These are phyloP conservation scores for Raffaelea ambrosiae DNA, from an alignment of 2,329 filamentous ascomycete genomes.

Conservation along the genomic window DNA sequence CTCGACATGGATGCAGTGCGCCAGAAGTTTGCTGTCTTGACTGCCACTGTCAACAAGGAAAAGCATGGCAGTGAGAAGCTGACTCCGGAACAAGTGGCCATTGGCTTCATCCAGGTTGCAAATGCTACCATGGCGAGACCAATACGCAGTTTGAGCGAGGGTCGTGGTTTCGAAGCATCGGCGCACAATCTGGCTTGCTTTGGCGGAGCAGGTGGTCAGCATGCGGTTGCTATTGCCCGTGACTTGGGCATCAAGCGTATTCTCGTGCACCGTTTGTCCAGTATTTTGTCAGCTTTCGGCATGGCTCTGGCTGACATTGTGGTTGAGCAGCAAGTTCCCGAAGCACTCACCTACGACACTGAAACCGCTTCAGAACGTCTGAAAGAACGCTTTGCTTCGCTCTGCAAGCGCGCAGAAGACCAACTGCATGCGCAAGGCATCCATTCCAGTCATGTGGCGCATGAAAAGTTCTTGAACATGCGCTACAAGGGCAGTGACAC, in stretches of 20 bases:
- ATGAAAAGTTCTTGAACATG: slow-evolving; percentile 92
- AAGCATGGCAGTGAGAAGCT: slow-evolving; percentile 36
- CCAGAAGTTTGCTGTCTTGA: slow-evolving; percentile 76
- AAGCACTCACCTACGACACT: background rate
- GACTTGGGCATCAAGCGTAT: slow-evolving; percentile 61
- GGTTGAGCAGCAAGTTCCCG: slow-evolving; percentile 21
- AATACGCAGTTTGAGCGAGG: slow-evolving; percentile 63
- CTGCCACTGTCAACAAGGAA: slow-evolving; percentile 66
- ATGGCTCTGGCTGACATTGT: slow-evolving; percentile 27
- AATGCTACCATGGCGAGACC: slow-evolving; percentile 65
- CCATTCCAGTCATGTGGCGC: slow-evolving; percentile 60
- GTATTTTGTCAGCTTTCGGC: slow-evolving; percentile 39
- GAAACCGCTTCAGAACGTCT: background rate
- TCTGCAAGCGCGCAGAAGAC: background rate
- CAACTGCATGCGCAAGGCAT: slow-evolving; percentile 69
- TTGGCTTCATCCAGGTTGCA: slow-evolving; percentile 55
- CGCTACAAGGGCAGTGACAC: slow-evolving; percentile 84
- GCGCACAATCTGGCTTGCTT: slow-evolving; percentile 63
- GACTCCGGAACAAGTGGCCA: slow-evolving; percentile 55
- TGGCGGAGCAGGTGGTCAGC: slow-evolving; percentile 63
- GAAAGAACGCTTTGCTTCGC: background rate
- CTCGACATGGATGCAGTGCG: slow-evolving; percentile 67
- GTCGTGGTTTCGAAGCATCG: slow-evolving; percentile 61
- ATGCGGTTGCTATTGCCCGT: slow-evolving; percentile 60
- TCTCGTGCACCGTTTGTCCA: slow-evolving; percentile 60